Percentiles rank a stretch among this genome's conserved stretches.
phyloP scores from a whole-genome alignment of 192 early-diverging fungal genomes.

The Coemansia sp. region DNA sequence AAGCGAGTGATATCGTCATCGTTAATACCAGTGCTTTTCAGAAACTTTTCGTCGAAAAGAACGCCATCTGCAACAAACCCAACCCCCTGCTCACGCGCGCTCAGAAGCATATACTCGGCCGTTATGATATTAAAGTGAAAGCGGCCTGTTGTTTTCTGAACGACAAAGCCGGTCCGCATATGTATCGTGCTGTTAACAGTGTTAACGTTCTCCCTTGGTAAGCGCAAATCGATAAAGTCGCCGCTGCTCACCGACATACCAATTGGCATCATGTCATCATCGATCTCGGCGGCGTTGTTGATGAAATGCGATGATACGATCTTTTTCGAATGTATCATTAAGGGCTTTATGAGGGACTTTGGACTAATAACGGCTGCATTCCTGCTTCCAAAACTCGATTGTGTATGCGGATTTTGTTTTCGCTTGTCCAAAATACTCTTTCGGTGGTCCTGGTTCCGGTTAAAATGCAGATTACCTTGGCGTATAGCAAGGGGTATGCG shows the following conservation, averaged over 20 bases:
- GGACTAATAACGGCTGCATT: background rate
- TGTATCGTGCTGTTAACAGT: background rate
- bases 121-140: conserved; percentile 36
- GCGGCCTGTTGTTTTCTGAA: conserved; percentile 41
- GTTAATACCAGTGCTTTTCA: conserved; percentile 24
- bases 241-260: conserved; percentile 33
- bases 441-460: no score
- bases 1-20: conserved; percentile 14
- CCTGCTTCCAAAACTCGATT: background rate
- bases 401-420: no score
- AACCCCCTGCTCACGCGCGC: conserved; percentile 25
- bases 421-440: no score
- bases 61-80: conserved; percentile 47
- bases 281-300: background rate
- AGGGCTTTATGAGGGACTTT: background rate
- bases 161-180: conserved; percentile 8
- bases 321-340: background rate
- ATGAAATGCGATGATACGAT: conserved; percentile 18
- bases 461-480: no score
- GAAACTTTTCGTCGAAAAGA: conserved; percentile 34
- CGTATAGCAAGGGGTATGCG: no score
- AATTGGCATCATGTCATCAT: conserved; percentile 30
- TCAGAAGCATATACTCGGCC: background rate
- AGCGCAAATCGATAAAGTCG: conserved; percentile 44
- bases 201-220: background rate